A percentile compares a stretch with the other conserved stretches of the same genome.
Evolutionary conservation across 495 filamentous ascomycete genomes (phyloP).

Genomic region (Annulohypoxylon maeteangense): DNA sequence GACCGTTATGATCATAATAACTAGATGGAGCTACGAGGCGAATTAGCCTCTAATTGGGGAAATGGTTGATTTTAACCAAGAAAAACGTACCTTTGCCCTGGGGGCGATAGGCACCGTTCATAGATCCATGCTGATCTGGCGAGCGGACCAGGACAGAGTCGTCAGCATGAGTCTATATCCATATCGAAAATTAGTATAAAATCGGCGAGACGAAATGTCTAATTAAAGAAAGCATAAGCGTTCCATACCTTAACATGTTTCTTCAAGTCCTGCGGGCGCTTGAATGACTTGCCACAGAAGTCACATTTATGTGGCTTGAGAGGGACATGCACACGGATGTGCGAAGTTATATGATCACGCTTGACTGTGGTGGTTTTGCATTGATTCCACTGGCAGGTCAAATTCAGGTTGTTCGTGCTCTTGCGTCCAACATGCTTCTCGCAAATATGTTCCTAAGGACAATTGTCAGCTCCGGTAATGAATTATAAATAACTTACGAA

Average conservation of each 20-base stretch:
- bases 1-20: conserved; percentile 69
- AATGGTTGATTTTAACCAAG: conserved; percentile 34
- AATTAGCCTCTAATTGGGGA: conserved; percentile 55
- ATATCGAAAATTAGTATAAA: conserved; percentile 10
- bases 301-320: conserved; percentile 99
- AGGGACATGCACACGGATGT: conserved; percentile 97
- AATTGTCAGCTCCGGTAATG: conserved; percentile 38
- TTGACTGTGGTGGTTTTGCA: conserved; percentile 98
- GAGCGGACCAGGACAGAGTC: conserved; percentile 89
- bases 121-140: conserved; percentile 71
- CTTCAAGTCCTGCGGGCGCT: conserved; percentile 98
- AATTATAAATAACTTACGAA: conserved; percentile 14
- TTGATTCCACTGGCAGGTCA: conserved; percentile 96
- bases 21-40: conserved; percentile 61
- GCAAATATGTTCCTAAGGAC: conserved; percentile 90
- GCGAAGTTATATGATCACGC: conserved; percentile 99
- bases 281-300: conserved; percentile 98
- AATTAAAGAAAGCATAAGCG: not conserved
- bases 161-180: conserved; percentile 85
- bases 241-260: conserved; percentile 88
- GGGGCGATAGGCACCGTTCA: conserved; percentile 66
- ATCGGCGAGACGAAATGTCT: not conserved
- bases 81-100: conserved; percentile 66
- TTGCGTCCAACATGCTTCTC: conserved; percentile 98
- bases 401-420: conserved; percentile 97